phyloP scores from a whole-genome alignment of 2,329 filamentous ascomycete genomes.

The Rugonectria rugulosa region DNA sequence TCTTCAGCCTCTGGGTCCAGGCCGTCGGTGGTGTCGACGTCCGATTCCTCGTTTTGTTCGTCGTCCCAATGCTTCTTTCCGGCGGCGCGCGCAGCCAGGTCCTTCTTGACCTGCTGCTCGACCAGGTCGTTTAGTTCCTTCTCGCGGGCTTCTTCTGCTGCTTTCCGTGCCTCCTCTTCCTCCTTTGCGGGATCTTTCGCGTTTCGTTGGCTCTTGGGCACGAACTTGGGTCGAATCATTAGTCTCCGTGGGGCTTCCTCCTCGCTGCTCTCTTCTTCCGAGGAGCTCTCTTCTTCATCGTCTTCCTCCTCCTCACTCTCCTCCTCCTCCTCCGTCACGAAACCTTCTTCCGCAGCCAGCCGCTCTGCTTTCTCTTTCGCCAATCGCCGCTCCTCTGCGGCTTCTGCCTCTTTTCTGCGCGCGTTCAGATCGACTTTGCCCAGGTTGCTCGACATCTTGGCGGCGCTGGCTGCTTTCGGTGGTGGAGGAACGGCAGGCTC shows the following conservation, averaged over 20 bases:
- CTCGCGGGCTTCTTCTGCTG: conserved; percentile 68
- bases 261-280: conserved; percentile 60
- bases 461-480: conserved; percentile 64
- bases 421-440: conserved; percentile 61
- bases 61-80: conserved; percentile 91
- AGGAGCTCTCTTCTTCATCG: conserved; percentile 46
- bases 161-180: conserved; percentile 47
- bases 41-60: conserved; percentile 71
- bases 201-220: conserved; percentile 64
- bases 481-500: conserved; percentile 56
- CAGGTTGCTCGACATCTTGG: conserved; percentile 62
- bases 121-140: conserved; percentile 81
- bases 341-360: conserved; percentile 66
- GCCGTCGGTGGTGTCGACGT: conserved; percentile 89
- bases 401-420: conserved; percentile 54
- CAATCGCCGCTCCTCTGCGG: conserved; percentile 54
- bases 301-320: conserved; percentile 42
- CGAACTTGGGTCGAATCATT: conserved; percentile 70
- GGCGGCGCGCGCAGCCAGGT: conserved; percentile 75
- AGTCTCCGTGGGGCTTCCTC: conserved; percentile 64
- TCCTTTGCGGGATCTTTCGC: conserved; percentile 41
- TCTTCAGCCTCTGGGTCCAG: conserved; percentile 87
- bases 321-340: conserved; percentile 64
- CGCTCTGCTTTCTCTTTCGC: conserved; percentile 60
- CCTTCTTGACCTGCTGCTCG: conserved; percentile 86